A percentile compares a stretch with the other conserved stretches of the same genome.
Conservation (phyloP, 495 filamentous ascomycete species). For the Friedmanniomyces simplex region DNA sequence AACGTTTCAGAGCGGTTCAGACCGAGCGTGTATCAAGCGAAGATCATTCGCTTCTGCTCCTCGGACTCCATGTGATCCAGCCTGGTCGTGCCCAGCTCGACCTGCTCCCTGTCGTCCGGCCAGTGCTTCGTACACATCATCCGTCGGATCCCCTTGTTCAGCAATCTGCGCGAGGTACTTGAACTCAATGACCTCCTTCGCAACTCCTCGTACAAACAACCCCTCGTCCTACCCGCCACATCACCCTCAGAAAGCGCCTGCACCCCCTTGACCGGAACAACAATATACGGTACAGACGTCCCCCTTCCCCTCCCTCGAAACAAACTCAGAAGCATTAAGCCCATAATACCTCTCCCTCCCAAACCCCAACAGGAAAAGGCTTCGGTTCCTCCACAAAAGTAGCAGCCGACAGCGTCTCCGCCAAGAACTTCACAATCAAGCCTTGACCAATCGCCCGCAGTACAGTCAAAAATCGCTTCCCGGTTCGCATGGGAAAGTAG, state of each 20-base stretch:
- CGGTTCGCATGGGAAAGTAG: conserved; percentile 40
- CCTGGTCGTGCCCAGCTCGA: conserved; percentile 40
- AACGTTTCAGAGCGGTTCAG: no score
- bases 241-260: conserved; percentile 29
- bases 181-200: conserved; percentile 32
- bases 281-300: conserved; percentile 37
- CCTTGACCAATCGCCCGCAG: conserved; percentile 22
- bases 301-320: conserved; percentile 33
- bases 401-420: conserved; percentile 34
- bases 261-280: conserved; percentile 35
- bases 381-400: conserved; percentile 40
- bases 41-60: conserved; percentile 42
- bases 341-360: conserved; percentile 37
- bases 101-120: conserved; percentile 38
- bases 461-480: conserved; percentile 41
- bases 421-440: conserved; percentile 34
- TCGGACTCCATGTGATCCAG: conserved; percentile 31
- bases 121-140: conserved; percentile 44
- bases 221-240: conserved; percentile 26
- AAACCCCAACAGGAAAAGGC: conserved; percentile 38
- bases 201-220: conserved; percentile 39
- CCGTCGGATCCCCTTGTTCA: conserved; percentile 38
- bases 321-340: conserved; percentile 43
- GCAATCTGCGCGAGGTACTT: conserved; percentile 41
- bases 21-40: conserved; percentile 18